These are phyloP conservation scores for Phytophthora chlamydospora DNA, from an alignment of 352 stramenopile species.

Conservation along the genomic window DNA sequence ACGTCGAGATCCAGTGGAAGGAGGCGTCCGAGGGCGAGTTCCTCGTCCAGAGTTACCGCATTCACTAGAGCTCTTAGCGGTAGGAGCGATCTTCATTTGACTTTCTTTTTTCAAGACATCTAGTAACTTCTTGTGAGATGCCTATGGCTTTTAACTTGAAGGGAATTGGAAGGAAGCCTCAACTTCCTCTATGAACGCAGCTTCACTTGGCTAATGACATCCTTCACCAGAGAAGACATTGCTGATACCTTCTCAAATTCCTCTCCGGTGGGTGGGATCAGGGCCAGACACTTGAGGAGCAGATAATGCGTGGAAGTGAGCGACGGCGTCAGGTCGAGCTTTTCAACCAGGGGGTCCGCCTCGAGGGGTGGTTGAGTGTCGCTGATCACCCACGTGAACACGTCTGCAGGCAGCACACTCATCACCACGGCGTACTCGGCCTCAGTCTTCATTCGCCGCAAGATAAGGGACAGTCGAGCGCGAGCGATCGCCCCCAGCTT, in stretches of 20 bases:
- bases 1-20: constrained; percentile 90
- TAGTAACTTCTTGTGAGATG: constrained; percentile 18
- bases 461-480: constrained; percentile 71
- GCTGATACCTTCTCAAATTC: constrained; percentile 73
- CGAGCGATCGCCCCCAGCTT: constrained; percentile 73
- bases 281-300: constrained; percentile 66
- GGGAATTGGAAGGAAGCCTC: neutral
- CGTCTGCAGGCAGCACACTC: constrained; percentile 80
- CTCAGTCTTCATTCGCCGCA: constrained; percentile 79
- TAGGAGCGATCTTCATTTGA: constrained; percentile 28
- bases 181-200: constrained; percentile 33
- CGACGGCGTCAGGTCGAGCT: constrained; percentile 71
- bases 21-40: constrained; percentile 43
- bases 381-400: constrained; percentile 77
- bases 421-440: constrained; percentile 81
- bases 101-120: constrained; percentile 22
- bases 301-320: constrained; percentile 80
- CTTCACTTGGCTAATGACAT: constrained; percentile 78
- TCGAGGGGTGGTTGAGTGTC: constrained; percentile 58
- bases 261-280: constrained; percentile 46
- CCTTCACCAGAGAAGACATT: constrained; percentile 88
- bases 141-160: neutral
- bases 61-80: constrained; percentile 62
- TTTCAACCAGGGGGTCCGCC: constrained; percentile 64
- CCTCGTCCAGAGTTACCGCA: constrained; percentile 69